phyloP scores from a whole-genome alignment of 257 asterid species.

The Jacaranda copaia region DNA sequence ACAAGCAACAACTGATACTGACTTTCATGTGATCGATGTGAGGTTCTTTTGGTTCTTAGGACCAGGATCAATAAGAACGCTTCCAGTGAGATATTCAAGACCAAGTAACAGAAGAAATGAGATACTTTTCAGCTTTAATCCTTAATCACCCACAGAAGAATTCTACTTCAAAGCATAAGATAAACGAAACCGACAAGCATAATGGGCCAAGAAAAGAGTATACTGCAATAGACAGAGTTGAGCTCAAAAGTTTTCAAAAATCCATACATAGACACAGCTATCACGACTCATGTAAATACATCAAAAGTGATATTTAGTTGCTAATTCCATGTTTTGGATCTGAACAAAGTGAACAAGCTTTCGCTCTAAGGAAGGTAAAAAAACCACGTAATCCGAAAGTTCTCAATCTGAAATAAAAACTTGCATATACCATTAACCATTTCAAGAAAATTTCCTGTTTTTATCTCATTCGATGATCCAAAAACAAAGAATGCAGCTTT shows the following conservation, averaged over 20 bases:
- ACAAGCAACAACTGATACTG: not conserved
- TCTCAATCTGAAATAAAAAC: not conserved
- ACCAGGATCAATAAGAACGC: not conserved
- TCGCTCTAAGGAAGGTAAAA: not conserved
- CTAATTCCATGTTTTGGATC: constrained; percentile 36
- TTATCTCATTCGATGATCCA: constrained; percentile 8
- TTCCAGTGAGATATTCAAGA: constrained; percentile 27
- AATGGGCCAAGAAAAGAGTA: constrained; percentile 9
- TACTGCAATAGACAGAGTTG: not conserved
- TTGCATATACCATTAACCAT: not conserved
- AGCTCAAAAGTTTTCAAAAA: not conserved
- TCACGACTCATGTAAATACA: not conserved
- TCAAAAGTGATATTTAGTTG: not conserved
- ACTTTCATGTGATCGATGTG: not conserved
- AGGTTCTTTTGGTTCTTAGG: not conserved
- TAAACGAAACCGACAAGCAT: constrained; percentile 27
- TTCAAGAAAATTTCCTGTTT: not conserved
- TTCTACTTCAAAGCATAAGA: not conserved
- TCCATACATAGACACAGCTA: not conserved
- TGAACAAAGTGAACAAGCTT: constrained; percentile 11
- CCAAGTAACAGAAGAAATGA: constrained; percentile 11
- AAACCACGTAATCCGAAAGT: not conserved
- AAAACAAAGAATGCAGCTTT: constrained; percentile 23
- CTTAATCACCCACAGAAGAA: not conserved
- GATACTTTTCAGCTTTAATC: not conserved